Percentiles rank a stretch among this genome's conserved stretches.
These are phyloP conservation scores for Claviceps digitariae DNA, from an alignment of 2,329 filamentous ascomycete genomes.

Conservation along the genomic window DNA sequence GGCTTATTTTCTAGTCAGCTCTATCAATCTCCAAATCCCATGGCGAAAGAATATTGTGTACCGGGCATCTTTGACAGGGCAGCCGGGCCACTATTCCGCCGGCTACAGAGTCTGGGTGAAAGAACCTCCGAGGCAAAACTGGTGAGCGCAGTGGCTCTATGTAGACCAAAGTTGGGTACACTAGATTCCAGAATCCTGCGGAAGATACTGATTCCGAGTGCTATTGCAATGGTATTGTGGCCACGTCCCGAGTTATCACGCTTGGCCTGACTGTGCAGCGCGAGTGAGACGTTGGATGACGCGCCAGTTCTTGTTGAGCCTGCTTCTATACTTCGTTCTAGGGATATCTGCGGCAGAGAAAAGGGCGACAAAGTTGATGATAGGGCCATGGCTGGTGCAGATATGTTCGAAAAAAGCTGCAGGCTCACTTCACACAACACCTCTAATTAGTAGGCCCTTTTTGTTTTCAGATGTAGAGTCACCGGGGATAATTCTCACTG, in stretches of 20 bases:
- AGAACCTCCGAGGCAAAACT: conserved; percentile 12
- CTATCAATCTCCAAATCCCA: background rate
- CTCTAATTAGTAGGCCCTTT: background rate
- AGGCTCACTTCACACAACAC: background rate
- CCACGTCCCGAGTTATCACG: conserved; percentile 47
- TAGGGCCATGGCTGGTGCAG: background rate
- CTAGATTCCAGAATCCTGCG: conserved; percentile 50
- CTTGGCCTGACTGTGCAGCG: background rate
- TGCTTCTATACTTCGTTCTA: background rate
- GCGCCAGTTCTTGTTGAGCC: background rate
- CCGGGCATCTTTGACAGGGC: background rate
- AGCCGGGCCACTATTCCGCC: background rate
- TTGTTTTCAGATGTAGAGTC: background rate
- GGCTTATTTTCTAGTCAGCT: conserved; percentile 1
- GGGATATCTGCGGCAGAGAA: background rate
- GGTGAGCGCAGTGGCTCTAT: background rate
- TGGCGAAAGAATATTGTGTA: background rate
- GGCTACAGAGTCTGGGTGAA: background rate
- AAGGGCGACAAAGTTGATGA: background rate
- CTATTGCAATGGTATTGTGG: conserved; percentile 61
- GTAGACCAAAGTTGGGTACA: conserved; percentile 5
- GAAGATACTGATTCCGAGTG: conserved; percentile 63
- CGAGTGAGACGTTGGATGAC: background rate
- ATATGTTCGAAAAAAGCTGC: background rate
- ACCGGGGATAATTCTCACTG: background rate